Evolutionary conservation across 2,329 filamentous ascomycete species (phyloP).

Genomic region (Aspergillus pseudonomiae): DNA sequence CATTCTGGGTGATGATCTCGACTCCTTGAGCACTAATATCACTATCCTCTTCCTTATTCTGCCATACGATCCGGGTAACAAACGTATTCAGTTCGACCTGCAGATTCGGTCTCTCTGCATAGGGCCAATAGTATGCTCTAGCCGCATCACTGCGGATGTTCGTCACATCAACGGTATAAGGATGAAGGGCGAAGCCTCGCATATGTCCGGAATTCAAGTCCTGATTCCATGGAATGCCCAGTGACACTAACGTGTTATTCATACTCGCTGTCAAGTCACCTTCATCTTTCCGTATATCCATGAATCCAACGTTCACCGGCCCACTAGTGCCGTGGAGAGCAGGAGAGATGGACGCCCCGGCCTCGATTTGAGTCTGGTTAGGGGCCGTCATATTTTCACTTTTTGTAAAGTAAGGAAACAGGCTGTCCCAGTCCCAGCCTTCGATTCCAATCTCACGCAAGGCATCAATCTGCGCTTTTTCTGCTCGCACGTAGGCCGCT

Average conservation of each 20-base stretch:
- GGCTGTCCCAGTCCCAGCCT: conserved; percentile 35
- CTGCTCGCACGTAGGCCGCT: conserved; percentile 42
- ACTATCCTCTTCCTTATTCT: conserved; percentile 8
- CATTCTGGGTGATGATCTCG: neutral
- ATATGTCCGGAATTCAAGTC: conserved; percentile 50
- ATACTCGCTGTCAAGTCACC: conserved; percentile 29
- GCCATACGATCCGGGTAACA: conserved; percentile 45
- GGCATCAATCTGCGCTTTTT: conserved; percentile 39
- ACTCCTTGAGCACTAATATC: conserved; percentile 13
- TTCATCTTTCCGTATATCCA: conserved; percentile 19
- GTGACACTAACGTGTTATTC: conserved; percentile 36
- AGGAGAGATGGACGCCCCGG: conserved; percentile 28
- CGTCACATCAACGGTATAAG: conserved; percentile 45
- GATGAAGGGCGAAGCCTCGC: conserved; percentile 48
- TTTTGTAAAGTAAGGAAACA: conserved; percentile 35
- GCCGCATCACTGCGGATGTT: conserved; percentile 51
- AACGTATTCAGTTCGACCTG: conserved; percentile 46
- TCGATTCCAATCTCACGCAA: conserved; percentile 37
- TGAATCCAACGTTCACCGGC: conserved; percentile 31
- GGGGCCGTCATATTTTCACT: conserved; percentile 29
- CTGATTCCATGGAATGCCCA: conserved; percentile 42
- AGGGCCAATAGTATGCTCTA: conserved; percentile 52
- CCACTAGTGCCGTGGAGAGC: conserved; percentile 31
- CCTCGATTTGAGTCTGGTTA: conserved; percentile 19
- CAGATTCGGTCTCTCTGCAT: conserved; percentile 45